A percentile compares a stretch with the other conserved stretches of the same genome.
Evolutionary conservation across 495 filamentous ascomycete genomes (phyloP).

Genomic region (Jackrogersella multiformis): DNA sequence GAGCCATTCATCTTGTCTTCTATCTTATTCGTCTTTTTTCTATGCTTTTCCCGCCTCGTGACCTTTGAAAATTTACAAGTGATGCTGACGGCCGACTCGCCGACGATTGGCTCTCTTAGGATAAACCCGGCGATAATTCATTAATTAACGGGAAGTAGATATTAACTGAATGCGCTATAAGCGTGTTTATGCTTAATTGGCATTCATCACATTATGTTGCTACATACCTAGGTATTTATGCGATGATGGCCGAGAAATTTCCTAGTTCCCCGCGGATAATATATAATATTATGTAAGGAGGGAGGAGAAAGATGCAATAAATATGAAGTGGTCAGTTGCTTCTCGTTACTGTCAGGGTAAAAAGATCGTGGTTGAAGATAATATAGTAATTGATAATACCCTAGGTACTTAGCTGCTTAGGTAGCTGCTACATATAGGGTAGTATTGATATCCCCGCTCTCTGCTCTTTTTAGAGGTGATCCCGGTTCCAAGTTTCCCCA

Average conservation of each 20-base stretch:
- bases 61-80: slow-evolving; percentile 34
- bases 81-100: slow-evolving; percentile 27
- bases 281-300: slow-evolving; percentile 13
- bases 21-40: slow-evolving; percentile 15
- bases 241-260: slow-evolving; percentile 9
- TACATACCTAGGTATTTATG: slow-evolving; percentile 8
- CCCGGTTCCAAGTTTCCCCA: slow-evolving; percentile 19
- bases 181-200: slow-evolving; percentile 23
- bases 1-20: slow-evolving; percentile 1
- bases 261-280: slow-evolving; percentile 3
- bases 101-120: slow-evolving; percentile 22
- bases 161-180: slow-evolving; percentile 16
- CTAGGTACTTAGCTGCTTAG: slow-evolving; percentile 19
- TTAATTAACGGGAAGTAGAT: slow-evolving; percentile 25
- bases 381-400: slow-evolving; percentile 36
- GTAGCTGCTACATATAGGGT: slow-evolving; percentile 3
- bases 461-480: slow-evolving; percentile 24
- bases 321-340: neutral
- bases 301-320: neutral
- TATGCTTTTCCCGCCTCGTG: slow-evolving; percentile 32
- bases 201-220: slow-evolving; percentile 14
- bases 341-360: slow-evolving; percentile 1
- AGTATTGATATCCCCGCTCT: slow-evolving; percentile 28
- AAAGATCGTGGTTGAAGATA: neutral
- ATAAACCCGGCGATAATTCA: slow-evolving; percentile 7